These are phyloP conservation scores for Astraeus odoratus DNA, from an alignment of 768 basidiomycete genomes.

Conservation along the genomic window DNA sequence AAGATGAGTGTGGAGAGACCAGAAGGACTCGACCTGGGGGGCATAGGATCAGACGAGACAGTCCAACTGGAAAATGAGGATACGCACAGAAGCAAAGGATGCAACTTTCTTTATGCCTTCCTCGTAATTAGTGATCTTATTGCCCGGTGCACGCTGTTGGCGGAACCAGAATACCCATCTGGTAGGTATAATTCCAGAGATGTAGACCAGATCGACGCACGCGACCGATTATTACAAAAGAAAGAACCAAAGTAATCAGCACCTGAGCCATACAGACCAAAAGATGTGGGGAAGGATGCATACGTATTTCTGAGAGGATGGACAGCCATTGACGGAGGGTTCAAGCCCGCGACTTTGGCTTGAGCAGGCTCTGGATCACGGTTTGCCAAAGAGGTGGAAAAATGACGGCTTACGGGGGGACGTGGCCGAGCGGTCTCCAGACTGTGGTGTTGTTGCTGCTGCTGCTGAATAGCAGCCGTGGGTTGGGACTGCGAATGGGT, in stretches of 20 bases:
- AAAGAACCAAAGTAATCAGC: too few relatives aligned
- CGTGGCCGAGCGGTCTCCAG: constrained; percentile 35
- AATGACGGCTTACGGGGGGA: constrained; percentile 61
- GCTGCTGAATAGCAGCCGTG: background rate
- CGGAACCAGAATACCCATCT: constrained; percentile 94
- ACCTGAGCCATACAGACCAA: constrained; percentile 6
- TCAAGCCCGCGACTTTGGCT: constrained; percentile 32
- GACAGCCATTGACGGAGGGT: constrained; percentile 31
- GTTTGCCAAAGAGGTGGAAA: constrained; percentile 54
- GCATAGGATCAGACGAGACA: constrained; percentile 5
- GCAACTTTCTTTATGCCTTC: constrained; percentile 93
- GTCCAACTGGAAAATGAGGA: background rate
- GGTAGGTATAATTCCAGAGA: constrained; percentile 13
- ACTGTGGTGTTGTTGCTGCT: background rate
- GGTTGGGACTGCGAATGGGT: constrained; percentile 13
- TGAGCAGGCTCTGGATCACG: constrained; percentile 25
- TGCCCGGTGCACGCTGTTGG: constrained; percentile 83
- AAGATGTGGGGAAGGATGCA: constrained; percentile 52
- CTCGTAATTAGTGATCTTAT: constrained; percentile 86
- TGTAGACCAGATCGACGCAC: too few relatives aligned
- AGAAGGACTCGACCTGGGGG: constrained; percentile 84
- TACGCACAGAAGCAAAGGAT: constrained; percentile 75
- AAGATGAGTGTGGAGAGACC: constrained; percentile 91
- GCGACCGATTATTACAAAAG: too few relatives aligned
- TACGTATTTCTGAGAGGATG: constrained; percentile 86